phyloP scores from a whole-genome alignment of 345 rosid genomes.

The Salix dunnii region DNA sequence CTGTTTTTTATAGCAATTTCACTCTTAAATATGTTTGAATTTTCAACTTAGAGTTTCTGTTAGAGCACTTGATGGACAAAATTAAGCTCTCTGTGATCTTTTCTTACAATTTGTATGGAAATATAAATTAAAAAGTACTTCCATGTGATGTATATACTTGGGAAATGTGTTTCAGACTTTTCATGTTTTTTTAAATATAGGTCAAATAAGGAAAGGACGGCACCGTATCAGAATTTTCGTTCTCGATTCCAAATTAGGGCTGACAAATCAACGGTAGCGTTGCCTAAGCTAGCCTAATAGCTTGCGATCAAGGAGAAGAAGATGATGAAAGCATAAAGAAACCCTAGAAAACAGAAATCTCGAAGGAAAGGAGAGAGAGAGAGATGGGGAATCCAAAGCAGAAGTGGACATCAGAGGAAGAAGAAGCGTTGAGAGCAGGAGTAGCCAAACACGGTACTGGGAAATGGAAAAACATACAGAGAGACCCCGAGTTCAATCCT shows the following conservation, averaged over 20 bases:
- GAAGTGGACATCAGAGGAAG: conserved; percentile 77
- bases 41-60: too few species aligned
- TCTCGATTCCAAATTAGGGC: conserved; percentile 14
- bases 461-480: conserved; percentile 64
- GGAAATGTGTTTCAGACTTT: too few species aligned
- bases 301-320: background rate
- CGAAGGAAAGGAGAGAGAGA: background rate
- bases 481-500: conserved; percentile 61
- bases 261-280: background rate
- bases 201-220: background rate
- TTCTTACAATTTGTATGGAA: too few species aligned
- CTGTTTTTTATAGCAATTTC: too few species aligned
- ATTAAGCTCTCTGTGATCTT: too few species aligned
- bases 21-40: too few species aligned
- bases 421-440: conserved; percentile 67
- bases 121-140: too few species aligned
- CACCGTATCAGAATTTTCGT: background rate
- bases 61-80: too few species aligned
- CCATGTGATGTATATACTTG: too few species aligned
- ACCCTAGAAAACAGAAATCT: background rate
- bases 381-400: conserved; percentile 64
- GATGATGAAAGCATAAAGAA: background rate
- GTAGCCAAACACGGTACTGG: conserved; percentile 69
- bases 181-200: too few species aligned
- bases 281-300: background rate